Evolutionary conservation across 306 rosid species (phyloP).

Genomic region (Albizia julibrissin): DNA sequence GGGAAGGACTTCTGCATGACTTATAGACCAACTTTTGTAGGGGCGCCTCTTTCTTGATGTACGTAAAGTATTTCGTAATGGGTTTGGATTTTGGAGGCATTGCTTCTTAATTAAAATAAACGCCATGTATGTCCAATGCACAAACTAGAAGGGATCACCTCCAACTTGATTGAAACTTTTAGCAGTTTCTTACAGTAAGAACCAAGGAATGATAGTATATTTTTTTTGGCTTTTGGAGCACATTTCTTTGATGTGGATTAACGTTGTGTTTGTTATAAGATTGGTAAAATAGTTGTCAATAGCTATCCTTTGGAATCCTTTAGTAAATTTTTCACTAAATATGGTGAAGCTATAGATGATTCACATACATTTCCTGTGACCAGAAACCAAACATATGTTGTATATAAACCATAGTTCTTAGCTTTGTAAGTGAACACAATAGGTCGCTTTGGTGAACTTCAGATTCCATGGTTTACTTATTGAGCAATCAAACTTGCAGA

Average conservation of each 20-base stretch:
- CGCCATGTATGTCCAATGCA: neutral
- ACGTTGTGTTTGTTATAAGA: neutral
- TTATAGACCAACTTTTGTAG: neutral
- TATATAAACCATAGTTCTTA: slow-evolving; percentile 23
- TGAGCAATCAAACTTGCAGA: slow-evolving; percentile 4
- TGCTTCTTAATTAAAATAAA: neutral
- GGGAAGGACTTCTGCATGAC: neutral
- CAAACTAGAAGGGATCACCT: neutral
- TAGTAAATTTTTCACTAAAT: slow-evolving; percentile 6
- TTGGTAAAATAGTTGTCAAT: neutral
- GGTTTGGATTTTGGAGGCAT: neutral
- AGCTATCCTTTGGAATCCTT: slow-evolving; percentile 7
- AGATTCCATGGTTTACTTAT: neutral
- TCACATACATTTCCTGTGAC: neutral
- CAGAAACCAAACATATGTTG: neutral
- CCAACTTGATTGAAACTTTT: slow-evolving; percentile 24
- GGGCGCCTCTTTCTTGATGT: neutral
- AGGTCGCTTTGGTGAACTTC: slow-evolving; percentile 17
- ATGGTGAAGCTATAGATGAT: neutral
- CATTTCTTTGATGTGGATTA: neutral
- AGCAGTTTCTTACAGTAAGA: neutral
- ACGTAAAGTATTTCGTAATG: neutral
- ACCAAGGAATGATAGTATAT: neutral
- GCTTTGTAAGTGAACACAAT: neutral
- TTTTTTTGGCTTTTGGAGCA: neutral